These are phyloP conservation scores for Naganishia randhawae DNA, from an alignment of 768 basidiomycete genomes.

Conservation along the genomic window DNA sequence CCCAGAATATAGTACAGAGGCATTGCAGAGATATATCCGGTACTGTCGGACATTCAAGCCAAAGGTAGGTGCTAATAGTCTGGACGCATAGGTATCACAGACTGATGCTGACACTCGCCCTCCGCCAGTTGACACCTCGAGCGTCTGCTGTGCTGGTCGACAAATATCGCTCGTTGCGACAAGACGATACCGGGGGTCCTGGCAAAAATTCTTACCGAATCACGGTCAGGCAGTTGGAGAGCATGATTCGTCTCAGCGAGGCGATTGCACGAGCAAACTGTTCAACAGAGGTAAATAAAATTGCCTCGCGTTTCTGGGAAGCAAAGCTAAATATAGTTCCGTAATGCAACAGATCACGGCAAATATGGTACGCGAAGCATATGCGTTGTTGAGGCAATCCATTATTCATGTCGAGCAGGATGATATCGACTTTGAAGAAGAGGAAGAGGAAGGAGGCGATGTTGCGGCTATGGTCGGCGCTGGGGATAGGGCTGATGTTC, in stretches of 20 bases:
- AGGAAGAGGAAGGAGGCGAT: conserved; percentile 63
- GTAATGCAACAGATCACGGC: conserved; percentile 74
- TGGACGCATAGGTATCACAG: neutral
- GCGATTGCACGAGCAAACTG: conserved; percentile 97
- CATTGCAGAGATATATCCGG: conserved; percentile 90
- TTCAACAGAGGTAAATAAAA: conserved; percentile 69
- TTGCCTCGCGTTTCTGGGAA: neutral
- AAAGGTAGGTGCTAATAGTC: conserved; percentile 60
- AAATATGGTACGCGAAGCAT: conserved; percentile 91
- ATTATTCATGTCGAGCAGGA: conserved; percentile 99
- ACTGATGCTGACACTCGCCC: conserved; percentile 5
- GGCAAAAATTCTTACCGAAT: conserved; percentile 92
- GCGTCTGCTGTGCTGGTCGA: conserved; percentile 90
- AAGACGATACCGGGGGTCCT: conserved; percentile 84
- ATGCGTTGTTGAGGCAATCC: conserved; percentile 84
- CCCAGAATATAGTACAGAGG: conserved; percentile 96
- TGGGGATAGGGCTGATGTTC: conserved; percentile 52
- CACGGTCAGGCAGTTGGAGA: conserved; percentile 94
- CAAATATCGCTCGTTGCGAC: conserved; percentile 84
- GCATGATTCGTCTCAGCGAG: conserved; percentile 95
- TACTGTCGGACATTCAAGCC: conserved; percentile 97
- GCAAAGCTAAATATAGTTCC: conserved; percentile 18
- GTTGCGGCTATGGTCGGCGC: conserved; percentile 55
- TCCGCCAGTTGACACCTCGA: conserved; percentile 74
- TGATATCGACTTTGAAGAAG: conserved; percentile 83